Evolutionary conservation across 2,329 filamentous ascomycete genomes (phyloP), one percentile per base, ranked within the genome.

Genomic region (Sarocladium oryzae): DNA sequence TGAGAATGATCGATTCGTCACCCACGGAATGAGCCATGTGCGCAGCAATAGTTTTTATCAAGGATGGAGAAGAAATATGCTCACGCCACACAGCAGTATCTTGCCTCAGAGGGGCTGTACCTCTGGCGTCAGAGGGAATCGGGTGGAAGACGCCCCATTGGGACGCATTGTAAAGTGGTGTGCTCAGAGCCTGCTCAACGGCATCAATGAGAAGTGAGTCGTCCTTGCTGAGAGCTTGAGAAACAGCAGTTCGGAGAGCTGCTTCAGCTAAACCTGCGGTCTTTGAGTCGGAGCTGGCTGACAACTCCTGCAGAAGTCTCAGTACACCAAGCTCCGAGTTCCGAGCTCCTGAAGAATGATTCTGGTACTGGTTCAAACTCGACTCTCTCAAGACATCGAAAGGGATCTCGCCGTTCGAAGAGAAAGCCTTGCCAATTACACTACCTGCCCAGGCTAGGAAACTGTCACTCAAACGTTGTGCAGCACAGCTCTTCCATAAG

Each of bases 361-460:
- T 75, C 56, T 66, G 69, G 58, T 73, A 83, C 57, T 74, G 68
- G 13, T 70, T 66, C 5, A 86, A 65, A 15, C 71, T 71, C 1
- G 81, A 82, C 61, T 88, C 84, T 23, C 75, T 72, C 1, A 85
- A 65, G 41, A 87, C 71, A 46, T 79, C 79, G 32, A 72, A 64
- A 15, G 82, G 79, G 5, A 89, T 76, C 51, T 81, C 74, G 2
- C 90, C 90, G 24, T 83, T 88, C 15, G 87, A 79, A 35, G 86
- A 84, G 67, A 91, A 97, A 0, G 89, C 85, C 62, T 89, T 81
- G 7, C 95, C 93, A 40, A 97, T 74, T 2, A 91, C 86, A 55
- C 85, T 80, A 2, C 88, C 91, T 40, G 88, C 87, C 95, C 95
- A 99, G 1, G 88, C 72, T 1, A 89, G 71, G 63, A 93, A 96